A percentile compares a stretch with the other conserved stretches of the same genome.
Evolutionary conservation across 768 basidiomycete species (phyloP).

Genomic region (Phaeolepiota aurea): DNA sequence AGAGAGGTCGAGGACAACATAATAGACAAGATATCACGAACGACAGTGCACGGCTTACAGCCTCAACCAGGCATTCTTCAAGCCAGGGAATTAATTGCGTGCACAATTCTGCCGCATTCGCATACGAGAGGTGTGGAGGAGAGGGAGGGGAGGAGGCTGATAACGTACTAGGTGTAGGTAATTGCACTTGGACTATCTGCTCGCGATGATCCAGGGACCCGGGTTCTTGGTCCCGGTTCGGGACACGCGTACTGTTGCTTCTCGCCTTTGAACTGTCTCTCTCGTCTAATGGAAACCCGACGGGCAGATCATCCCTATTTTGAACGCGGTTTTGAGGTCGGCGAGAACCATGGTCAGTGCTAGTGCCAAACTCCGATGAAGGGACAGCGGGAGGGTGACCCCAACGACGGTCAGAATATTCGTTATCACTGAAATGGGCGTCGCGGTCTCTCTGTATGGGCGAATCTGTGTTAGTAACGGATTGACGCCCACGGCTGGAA

Average conservation of each 20-base stretch:
- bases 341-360: conserved; percentile 12
- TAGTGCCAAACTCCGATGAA: conserved; percentile 12
- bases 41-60: conserved; percentile 16
- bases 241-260: conserved; percentile 13
- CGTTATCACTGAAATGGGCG: conserved; percentile 8
- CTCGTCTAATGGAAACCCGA: conserved; percentile 11
- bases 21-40: conserved; percentile 12
- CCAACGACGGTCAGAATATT: conserved; percentile 17
- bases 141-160: conserved; percentile 40
- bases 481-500: conserved; percentile 16
- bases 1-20: conserved; percentile 18
- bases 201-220: conserved; percentile 17
- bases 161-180: conserved; percentile 52
- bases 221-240: conserved; percentile 20
- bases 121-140: conserved; percentile 27
- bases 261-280: conserved; percentile 12
- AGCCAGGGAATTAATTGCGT: conserved; percentile 12
- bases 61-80: conserved; percentile 15
- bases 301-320: conserved; percentile 3
- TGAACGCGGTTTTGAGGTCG: conserved; percentile 9
- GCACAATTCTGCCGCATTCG: conserved; percentile 12
- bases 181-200: conserved; percentile 19
- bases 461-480: conserved; percentile 21
- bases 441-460: conserved; percentile 18
- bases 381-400: conserved; percentile 11